A percentile compares a stretch with the other conserved stretches of the same genome.
Conservation (phyloP, 106 monocot genomes). For the Ottelia alismoides region DNA sequence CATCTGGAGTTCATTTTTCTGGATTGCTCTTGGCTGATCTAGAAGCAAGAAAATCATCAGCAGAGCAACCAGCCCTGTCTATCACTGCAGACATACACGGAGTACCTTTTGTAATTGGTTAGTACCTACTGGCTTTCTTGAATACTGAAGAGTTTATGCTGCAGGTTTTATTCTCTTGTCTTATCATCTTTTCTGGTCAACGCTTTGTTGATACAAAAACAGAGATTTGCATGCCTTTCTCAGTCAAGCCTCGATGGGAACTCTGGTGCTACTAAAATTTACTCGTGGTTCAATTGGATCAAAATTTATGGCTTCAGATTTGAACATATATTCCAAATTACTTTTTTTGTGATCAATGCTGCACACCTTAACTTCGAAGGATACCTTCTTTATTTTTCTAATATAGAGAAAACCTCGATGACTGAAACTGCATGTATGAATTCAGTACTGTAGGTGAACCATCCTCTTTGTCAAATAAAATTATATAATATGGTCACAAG, state of each 20-base stretch:
- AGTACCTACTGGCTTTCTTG: neutral
- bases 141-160: neutral
- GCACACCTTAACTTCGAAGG: too few relatives aligned
- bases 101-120: constrained; percentile 23
- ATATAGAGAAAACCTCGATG: too few relatives aligned
- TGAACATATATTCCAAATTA: neutral
- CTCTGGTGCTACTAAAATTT: too few relatives aligned
- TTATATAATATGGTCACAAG: neutral
- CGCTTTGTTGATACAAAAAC: neutral
- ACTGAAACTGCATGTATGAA: too few relatives aligned
- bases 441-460: neutral
- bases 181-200: neutral
- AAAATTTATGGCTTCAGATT: too few relatives aligned
- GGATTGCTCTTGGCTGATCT: constrained; percentile 6
- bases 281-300: too few relatives aligned
- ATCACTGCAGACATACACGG: constrained; percentile 5
- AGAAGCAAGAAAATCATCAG: constrained; percentile 4
- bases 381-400: too few relatives aligned
- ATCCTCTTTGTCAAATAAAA: neutral
- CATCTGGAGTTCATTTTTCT: constrained; percentile 12
- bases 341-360: neutral
- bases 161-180: neutral
- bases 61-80: constrained; percentile 6
- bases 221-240: neutral
- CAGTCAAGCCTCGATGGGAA: too few relatives aligned